These are phyloP conservation scores for Auricularia heimuer DNA, from an alignment of 768 basidiomycete genomes.

Conservation along the genomic window DNA sequence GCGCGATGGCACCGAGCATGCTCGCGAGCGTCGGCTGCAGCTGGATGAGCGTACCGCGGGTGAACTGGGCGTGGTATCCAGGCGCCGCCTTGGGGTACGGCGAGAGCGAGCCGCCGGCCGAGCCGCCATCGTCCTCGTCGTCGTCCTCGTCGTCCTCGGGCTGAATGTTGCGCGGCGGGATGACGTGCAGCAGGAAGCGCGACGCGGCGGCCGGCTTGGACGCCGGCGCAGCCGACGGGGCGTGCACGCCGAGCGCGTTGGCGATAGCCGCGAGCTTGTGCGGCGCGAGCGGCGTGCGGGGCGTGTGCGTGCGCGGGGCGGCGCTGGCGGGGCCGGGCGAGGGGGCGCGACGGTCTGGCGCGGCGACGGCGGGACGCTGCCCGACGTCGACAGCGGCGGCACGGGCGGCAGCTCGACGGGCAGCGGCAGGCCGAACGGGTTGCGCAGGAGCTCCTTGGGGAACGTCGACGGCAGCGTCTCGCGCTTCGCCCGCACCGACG, in stretches of 20 bases:
- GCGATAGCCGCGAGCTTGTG: constrained; percentile 73
- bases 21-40: constrained; percentile 74
- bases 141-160: constrained; percentile 42
- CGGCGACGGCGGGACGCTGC: constrained; percentile 2
- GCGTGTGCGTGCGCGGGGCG: constrained; percentile 15
- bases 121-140: constrained; percentile 22
- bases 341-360: not conserved
- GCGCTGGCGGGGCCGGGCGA: not conserved
- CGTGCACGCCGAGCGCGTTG: constrained; percentile 75
- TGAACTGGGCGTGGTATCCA: constrained; percentile 71
- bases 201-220: constrained; percentile 36
- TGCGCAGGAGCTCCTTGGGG: not conserved
- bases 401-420: not conserved
- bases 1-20: constrained; percentile 80
- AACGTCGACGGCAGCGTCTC: constrained; percentile 2
- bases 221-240: constrained; percentile 50
- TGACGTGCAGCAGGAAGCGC: constrained; percentile 71
- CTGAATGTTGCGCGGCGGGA: constrained; percentile 66
- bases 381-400: not conserved
- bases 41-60: constrained; percentile 78
- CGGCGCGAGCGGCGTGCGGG: constrained; percentile 64
- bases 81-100: constrained; percentile 50
- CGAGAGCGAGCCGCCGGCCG: constrained; percentile 22
- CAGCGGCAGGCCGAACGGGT: not conserved
- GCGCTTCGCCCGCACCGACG: not conserved